phyloP scores from a whole-genome alignment of 192 early-diverging fungal genomes.

The Spizellomyces sp. region DNA sequence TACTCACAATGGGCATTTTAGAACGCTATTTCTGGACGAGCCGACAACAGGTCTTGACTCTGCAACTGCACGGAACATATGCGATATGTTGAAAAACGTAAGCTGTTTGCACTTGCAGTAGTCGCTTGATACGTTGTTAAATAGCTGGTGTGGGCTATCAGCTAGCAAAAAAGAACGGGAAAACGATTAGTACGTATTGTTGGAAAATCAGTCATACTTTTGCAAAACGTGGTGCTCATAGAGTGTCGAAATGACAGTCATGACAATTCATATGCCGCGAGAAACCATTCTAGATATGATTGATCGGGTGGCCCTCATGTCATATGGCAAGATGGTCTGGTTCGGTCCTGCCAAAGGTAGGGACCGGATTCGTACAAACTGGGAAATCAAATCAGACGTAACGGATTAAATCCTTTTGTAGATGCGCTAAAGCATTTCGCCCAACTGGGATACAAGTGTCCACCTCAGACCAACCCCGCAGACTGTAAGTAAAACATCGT shows the following conservation, averaged over 20 bases:
- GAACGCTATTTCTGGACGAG: conserved; percentile 54
- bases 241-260: conserved; percentile 37
- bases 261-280: conserved; percentile 88
- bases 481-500: conserved; percentile 49
- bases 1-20: no score
- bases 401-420: conserved; percentile 31
- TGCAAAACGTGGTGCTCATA: not conserved
- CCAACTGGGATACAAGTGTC: conserved; percentile 39
- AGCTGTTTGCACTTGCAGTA: no score
- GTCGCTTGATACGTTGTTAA: no score
- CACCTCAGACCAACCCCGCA: conserved; percentile 47
- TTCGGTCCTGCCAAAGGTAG: conserved; percentile 57
- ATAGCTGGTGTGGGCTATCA: not conserved
- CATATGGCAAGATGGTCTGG: conserved; percentile 78
- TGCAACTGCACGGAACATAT: conserved; percentile 65
- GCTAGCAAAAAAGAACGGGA: conserved; percentile 56
- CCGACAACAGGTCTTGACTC: conserved; percentile 84
- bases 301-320: conserved; percentile 77
- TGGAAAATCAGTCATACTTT: not conserved
- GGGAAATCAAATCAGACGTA: conserved; percentile 32
- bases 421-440: conserved; percentile 46
- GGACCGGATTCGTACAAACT: conserved; percentile 28
- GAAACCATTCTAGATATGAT: conserved; percentile 79
- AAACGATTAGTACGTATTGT: conserved; percentile 57
- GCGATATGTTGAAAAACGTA: conserved; percentile 57